A percentile compares a stretch with the other conserved stretches of the same genome.
Evolutionary conservation across 345 rosid species (phyloP).

Genomic region (Acer negundo): DNA sequence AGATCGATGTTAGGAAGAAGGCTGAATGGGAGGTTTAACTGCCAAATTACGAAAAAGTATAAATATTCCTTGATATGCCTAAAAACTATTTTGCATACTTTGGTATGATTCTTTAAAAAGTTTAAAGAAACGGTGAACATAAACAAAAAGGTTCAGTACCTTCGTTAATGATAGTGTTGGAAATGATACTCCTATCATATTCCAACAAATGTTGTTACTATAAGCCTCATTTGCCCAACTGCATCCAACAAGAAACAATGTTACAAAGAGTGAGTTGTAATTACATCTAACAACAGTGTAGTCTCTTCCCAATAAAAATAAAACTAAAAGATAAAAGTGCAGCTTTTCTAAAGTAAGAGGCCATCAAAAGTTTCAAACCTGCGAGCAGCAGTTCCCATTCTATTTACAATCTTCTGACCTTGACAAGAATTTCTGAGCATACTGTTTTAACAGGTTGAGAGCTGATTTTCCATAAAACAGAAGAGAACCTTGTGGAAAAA

Average conservation of each 20-base stretch:
- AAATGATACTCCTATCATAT: slow-evolving; percentile 72
- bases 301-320: too few species aligned
- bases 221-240: slow-evolving; percentile 63
- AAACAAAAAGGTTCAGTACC: slow-evolving; percentile 37
- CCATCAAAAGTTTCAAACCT: slow-evolving; percentile 45
- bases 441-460: slow-evolving; percentile 8
- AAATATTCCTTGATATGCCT: background rate
- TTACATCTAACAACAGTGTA: background rate
- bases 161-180: slow-evolving; percentile 68
- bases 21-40: slow-evolving; percentile 66
- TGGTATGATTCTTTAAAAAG: background rate
- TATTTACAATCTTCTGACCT: slow-evolving; percentile 33
- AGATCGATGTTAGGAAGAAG: slow-evolving; percentile 52
- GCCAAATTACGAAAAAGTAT: slow-evolving; percentile 29
- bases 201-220: slow-evolving; percentile 66
- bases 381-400: slow-evolving; percentile 62
- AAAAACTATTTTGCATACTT: background rate
- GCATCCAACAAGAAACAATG: slow-evolving; percentile 30
- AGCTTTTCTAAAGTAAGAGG: slow-evolving; percentile 15
- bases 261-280: background rate
- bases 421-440: slow-evolving; percentile 26
- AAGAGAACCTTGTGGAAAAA: slow-evolving; percentile 16
- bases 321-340: too few species aligned
- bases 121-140: background rate
- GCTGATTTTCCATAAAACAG: slow-evolving; percentile 19